These are phyloP conservation scores for Myxozyma neotropica DNA, from an alignment of 805 yeast genomes.

Conservation along the genomic window DNA sequence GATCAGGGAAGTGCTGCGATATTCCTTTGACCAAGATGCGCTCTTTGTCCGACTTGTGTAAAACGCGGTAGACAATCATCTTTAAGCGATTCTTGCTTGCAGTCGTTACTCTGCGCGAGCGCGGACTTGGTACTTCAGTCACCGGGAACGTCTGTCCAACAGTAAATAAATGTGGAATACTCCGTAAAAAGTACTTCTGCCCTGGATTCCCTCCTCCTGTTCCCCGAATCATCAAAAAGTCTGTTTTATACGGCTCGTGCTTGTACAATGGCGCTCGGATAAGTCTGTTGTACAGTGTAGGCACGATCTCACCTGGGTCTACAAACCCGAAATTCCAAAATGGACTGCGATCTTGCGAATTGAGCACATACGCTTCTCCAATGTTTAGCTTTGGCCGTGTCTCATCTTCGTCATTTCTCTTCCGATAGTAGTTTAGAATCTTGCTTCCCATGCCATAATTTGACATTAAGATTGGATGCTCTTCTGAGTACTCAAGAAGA, in stretches of 20 bases:
- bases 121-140: slow-evolving; percentile 95
- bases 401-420: slow-evolving; percentile 75
- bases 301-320: slow-evolving; percentile 90
- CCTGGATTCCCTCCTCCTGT: slow-evolving; percentile 66
- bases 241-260: slow-evolving; percentile 78
- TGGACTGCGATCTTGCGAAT: slow-evolving; percentile 95
- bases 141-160: slow-evolving; percentile 95
- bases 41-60: slow-evolving; percentile 72
- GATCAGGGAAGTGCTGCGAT: slow-evolving; percentile 91
- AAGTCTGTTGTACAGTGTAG: slow-evolving; percentile 90
- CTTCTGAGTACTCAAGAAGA: slow-evolving; percentile 87
- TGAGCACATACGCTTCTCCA: slow-evolving; percentile 94
- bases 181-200: slow-evolving; percentile 68
- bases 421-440: slow-evolving; percentile 88
- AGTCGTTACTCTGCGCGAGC: slow-evolving; percentile 91
- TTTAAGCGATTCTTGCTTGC: slow-evolving; percentile 87
- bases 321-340: slow-evolving; percentile 99
- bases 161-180: slow-evolving; percentile 71
- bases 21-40: slow-evolving; percentile 85
- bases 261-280: slow-evolving; percentile 88
- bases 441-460: slow-evolving; percentile 97
- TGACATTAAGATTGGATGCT: slow-evolving; percentile 76
- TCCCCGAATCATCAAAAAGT: slow-evolving; percentile 77
- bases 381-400: slow-evolving; percentile 83
- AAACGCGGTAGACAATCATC: slow-evolving; percentile 88